Evolutionary conservation across 1,284 basidiomycete genomes (phyloP).

Genomic region (Apiotrichum sp.): DNA sequence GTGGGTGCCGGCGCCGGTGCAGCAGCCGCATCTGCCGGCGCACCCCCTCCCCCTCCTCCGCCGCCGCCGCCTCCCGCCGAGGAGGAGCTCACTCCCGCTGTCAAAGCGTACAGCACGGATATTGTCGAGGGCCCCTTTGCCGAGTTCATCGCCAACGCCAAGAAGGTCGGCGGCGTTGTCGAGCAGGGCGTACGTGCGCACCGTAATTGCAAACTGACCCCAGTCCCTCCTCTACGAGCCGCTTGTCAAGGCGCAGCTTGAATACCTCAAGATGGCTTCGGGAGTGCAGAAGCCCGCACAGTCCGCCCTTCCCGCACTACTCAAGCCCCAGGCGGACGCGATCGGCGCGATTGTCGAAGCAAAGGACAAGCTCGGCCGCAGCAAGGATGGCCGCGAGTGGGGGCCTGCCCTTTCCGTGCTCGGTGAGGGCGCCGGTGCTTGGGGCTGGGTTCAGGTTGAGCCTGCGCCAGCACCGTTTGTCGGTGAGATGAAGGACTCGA

Average conservation of each 20-base stretch:
- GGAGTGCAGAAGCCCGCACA: slow-evolving; percentile 74
- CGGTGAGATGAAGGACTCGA: slow-evolving; percentile 78
- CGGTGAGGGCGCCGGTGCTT: slow-evolving; percentile 71
- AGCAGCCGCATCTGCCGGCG: slow-evolving; percentile 37
- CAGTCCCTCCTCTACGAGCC: slow-evolving; percentile 65
- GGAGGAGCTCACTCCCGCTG: slow-evolving; percentile 55
- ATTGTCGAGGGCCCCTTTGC: slow-evolving; percentile 67
- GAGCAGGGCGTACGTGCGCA: slow-evolving; percentile 65
- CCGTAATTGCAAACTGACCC: neutral
- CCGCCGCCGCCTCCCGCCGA: slow-evolving; percentile 45
- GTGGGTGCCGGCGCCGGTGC: slow-evolving; percentile 43
- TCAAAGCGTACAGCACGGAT: slow-evolving; percentile 67
- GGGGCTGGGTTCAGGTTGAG: slow-evolving; percentile 83
- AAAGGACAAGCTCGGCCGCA: slow-evolving; percentile 70
- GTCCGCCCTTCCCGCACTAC: slow-evolving; percentile 47
- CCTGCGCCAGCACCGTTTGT: slow-evolving; percentile 66
- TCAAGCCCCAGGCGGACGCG: slow-evolving; percentile 66
- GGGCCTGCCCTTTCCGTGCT: slow-evolving; percentile 73
- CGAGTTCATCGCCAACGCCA: slow-evolving; percentile 68
- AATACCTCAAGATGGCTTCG: slow-evolving; percentile 62
- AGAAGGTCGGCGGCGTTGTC: slow-evolving; percentile 65
- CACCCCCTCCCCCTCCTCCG: slow-evolving; percentile 46
- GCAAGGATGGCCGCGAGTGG: slow-evolving; percentile 67
- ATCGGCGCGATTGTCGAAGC: slow-evolving; percentile 70
- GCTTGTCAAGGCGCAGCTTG: slow-evolving; percentile 64